Base-by-base conservation (phyloP, 306 rosid species). In the Lablab purpureus region DNA sequence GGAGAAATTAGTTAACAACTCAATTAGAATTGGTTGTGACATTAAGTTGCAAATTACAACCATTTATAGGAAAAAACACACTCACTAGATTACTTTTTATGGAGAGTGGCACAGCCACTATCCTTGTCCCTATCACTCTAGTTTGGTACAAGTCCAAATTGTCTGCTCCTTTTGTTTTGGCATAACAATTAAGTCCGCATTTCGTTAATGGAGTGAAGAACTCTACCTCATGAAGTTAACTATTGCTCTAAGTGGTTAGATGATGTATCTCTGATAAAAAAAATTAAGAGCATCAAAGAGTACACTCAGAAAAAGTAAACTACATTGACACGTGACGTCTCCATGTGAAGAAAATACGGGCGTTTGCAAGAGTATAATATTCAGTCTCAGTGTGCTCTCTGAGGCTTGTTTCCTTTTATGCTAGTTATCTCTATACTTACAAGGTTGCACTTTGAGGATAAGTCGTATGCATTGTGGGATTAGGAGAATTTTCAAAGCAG, bases 21-120 rank as follows among this genome's bases (percentile, higher is more conserved):
- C 67, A 25, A 69, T 27, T 59, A 59, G 79, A 58, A 73, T 21
- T 80, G 78, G 4, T 14, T 28, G 68, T 62, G 68, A 34, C 47
- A 73, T 21, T 63, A 22, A 65, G 71, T 34, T 75, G 80, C 41
- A 76, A 74, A 43, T 12, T 37, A 45, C 46, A 63, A 23, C 86
- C 68, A 83, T 88, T 78, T 88, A 88, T 77, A 80, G 82, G 68
- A 49, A n/a, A 21, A 58, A 62, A 6, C 14, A 77, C 34, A 45
- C 25, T n/a, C 28, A 75, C 63, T 55, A 65, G 54, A 59, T 77
- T 30, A 7, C 40, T 47, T 40, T 47, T 82, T 36, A 18, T 46
- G 47, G 49, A 45, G 71, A 86, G 96, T 89, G 94, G 88, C 36
- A 69, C 56, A 82, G 85, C 89, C 94, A 90, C 92, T 88, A 77